phyloP scores from a whole-genome alignment of 2,329 filamentous ascomycete species.

The Nemania sp. region DNA sequence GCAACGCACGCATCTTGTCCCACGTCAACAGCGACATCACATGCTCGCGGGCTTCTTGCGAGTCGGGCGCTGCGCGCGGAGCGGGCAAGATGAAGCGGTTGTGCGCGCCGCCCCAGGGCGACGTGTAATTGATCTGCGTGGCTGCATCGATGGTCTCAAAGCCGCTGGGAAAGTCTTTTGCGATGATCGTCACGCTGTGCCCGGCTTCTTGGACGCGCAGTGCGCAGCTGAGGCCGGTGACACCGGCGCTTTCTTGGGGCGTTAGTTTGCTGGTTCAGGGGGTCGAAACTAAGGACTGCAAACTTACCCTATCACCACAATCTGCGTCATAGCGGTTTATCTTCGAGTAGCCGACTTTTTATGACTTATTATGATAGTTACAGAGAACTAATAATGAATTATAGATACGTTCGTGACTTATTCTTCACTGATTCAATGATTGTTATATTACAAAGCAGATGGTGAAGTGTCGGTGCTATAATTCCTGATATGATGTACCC shows the following conservation, averaged over 20 bases:
- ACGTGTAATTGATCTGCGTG: constrained; percentile 55
- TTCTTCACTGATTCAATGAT: too few species aligned
- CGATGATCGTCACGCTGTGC: constrained; percentile 48
- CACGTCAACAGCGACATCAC: constrained; percentile 48
- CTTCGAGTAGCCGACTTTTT: too few species aligned
- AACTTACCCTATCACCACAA: constrained; percentile 36
- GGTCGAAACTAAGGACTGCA: neutral
- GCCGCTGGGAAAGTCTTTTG: constrained; percentile 51
- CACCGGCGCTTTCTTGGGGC: constrained; percentile 49
- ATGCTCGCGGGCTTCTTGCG: constrained; percentile 46
- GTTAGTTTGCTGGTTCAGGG: neutral
- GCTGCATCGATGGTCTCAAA: constrained; percentile 48
- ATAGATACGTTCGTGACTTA: too few species aligned
- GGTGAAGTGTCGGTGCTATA: too few species aligned
- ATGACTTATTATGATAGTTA: neutral
- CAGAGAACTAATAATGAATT: neutral
- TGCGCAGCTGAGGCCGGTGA: constrained; percentile 55
- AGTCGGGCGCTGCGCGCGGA: constrained; percentile 29
- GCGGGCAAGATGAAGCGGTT: constrained; percentile 54
- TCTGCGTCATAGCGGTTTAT: constrained; percentile 24
- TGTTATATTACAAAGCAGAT: too few species aligned
- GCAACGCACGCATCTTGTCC: constrained; percentile 45
- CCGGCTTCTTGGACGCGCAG: constrained; percentile 48
- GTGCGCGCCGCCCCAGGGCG: constrained; percentile 61
- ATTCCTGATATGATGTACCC: too few species aligned